Percentiles rank a stretch among this genome's conserved stretches.
Conservation (phyloP, 2,329 filamentous ascomycete genomes). For the Penicillium janthinellum region DNA sequence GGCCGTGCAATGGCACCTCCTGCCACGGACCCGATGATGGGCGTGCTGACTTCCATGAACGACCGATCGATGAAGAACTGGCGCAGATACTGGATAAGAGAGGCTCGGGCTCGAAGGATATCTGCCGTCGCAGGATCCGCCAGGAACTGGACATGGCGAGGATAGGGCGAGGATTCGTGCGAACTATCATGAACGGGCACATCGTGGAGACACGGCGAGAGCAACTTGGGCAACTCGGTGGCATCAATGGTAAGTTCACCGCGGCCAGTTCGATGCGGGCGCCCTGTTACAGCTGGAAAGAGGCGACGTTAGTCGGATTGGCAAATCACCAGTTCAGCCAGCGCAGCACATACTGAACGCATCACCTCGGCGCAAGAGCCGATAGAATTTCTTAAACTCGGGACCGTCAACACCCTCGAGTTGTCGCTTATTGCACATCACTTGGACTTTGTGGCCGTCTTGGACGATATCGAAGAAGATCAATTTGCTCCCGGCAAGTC, state of each 20-base stretch:
- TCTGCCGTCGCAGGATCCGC: constrained; percentile 70
- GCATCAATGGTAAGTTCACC: constrained; percentile 77
- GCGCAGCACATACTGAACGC: constrained; percentile 67
- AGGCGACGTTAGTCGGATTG: neutral
- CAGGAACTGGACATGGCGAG: constrained; percentile 84
- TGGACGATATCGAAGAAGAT: constrained; percentile 81
- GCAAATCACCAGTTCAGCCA: constrained; percentile 9
- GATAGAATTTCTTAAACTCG: constrained; percentile 62
- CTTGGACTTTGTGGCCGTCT: constrained; percentile 72
- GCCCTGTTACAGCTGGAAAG: constrained; percentile 65
- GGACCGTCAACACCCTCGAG: constrained; percentile 42
- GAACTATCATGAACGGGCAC: constrained; percentile 72
- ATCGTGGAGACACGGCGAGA: constrained; percentile 77
- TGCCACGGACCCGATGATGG: constrained; percentile 77
- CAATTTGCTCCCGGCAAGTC: constrained; percentile 73
- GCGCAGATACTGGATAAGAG: constrained; percentile 73
- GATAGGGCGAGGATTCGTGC: constrained; percentile 70
- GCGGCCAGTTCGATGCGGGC: constrained; percentile 67
- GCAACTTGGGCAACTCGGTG: constrained; percentile 66
- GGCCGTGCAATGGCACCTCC: constrained; percentile 87
- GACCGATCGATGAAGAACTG: constrained; percentile 69
- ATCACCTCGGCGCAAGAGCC: constrained; percentile 76
- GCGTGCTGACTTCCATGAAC: constrained; percentile 89
- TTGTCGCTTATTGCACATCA: constrained; percentile 67
- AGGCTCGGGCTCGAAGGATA: constrained; percentile 71